Evolutionary conservation across 176 grass and related monocot species (phyloP), one percentile per base, ranked within the genome.

Genomic region (Rhipidocladum racemiflorum): DNA sequence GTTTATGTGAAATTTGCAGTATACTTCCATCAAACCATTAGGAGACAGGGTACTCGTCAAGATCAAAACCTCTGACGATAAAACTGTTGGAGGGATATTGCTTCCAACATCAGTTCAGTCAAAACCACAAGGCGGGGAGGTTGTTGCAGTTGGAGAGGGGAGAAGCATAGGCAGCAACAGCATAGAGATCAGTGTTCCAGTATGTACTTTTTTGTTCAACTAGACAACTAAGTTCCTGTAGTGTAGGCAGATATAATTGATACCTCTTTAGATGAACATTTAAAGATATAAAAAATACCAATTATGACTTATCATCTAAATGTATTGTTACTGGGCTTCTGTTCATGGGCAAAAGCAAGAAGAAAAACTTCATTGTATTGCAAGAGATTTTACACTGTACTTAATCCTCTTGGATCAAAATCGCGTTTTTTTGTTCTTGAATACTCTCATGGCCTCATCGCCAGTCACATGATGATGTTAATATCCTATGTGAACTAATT

Each of bases 41-140:
- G 94, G 89, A 66, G 91, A 97, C 50, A 88, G 91, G 70, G 85
- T 97, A 27, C 79, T 97, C 6, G 91, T 97, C 61, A 88, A 97
- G 82, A 73, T 85, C 55, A 93, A 93, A n/a, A 83, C 71, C 10
- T 84, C 87, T 2, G 91, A 97, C 72, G 94, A 89, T 62, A 97
- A 93, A 87, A 91, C 84, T 59, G 88, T 60, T 6, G 94, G 91
- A 35, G 94, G 94, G 30, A 97, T 97, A 91, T 85, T 97, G 50
- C 94, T 97, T 78, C 94, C 94, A 61, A 80, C 91, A 35, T 78
- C 82, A 67, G 89, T 82, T 82, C 89, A 91, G 79, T 78, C 94
- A 70, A 97, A 85, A 88, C 91, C 89, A 11, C 89, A 91, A 59
- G 87, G 70, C 55, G 94, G 91, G 45, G 89, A 97, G 45, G 91